A percentile compares a stretch with the other conserved stretches of the same genome.
phyloP scores from a whole-genome alignment of 2,329 filamentous ascomycete species.

The Cryphonectria nitschkei region DNA sequence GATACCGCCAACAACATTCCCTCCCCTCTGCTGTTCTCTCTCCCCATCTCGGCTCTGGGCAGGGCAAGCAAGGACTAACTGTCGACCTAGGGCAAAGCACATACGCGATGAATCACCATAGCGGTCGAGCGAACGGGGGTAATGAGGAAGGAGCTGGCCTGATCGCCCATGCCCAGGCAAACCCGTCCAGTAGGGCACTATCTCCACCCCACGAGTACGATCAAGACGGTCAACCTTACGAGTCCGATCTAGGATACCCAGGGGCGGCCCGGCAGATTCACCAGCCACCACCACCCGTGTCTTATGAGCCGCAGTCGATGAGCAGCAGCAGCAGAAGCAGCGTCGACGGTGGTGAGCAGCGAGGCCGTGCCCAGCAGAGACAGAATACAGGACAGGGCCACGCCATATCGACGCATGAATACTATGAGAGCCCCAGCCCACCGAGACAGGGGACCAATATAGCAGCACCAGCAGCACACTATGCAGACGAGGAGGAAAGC shows the following conservation, averaged over 20 bases:
- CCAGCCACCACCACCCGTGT: conserved; percentile 13
- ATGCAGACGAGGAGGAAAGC: conserved; percentile 25
- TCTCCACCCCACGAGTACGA: conserved; percentile 29
- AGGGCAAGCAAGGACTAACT: conserved; percentile 13
- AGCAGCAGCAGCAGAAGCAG: conserved; percentile 9
- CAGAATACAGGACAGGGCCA: not conserved
- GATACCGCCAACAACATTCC: conserved; percentile 5
- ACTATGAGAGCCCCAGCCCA: conserved; percentile 15
- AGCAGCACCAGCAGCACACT: not conserved
- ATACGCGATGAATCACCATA: conserved; percentile 31
- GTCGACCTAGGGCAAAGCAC: conserved; percentile 31
- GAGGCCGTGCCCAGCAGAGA: conserved; percentile 11
- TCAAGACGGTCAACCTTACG: conserved; percentile 29
- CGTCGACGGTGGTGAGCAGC: conserved; percentile 18
- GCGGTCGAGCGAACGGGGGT: conserved; percentile 19
- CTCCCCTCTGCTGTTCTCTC: not conserved
- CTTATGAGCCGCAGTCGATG: conserved; percentile 16
- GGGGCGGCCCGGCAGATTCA: conserved; percentile 19
- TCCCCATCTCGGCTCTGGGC: not conserved
- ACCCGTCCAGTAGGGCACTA: conserved; percentile 30
- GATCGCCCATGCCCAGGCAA: conserved; percentile 43
- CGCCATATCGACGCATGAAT: conserved; percentile 17
- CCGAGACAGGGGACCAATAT: conserved; percentile 12
- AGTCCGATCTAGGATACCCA: conserved; percentile 29
- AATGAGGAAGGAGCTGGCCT: conserved; percentile 38